Conservation (phyloP, 345 rosid species). For the Microcos paniculata region DNA sequence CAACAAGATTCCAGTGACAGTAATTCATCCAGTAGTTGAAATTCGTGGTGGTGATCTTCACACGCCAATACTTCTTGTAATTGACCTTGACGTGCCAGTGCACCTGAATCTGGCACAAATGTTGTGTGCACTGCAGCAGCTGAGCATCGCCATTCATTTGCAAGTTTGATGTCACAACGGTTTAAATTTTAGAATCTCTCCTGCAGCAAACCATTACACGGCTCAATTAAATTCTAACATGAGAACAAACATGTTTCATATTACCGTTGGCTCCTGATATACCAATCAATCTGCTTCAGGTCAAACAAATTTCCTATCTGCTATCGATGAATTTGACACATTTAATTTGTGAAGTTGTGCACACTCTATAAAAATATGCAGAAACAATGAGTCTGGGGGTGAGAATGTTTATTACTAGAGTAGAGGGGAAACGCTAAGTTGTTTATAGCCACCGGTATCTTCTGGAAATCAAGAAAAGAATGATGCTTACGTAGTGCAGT, state of each 20-base stretch:
- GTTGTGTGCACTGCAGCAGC: slow-evolving; percentile 57
- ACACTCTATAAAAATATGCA: background rate
- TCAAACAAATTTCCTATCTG: background rate
- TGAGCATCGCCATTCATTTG: slow-evolving; percentile 33
- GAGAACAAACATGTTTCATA: background rate
- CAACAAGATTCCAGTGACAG: slow-evolving; percentile 64
- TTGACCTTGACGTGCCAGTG: slow-evolving; percentile 74
- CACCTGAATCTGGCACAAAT: slow-evolving; percentile 69
- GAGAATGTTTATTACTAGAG: background rate
- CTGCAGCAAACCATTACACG: slow-evolving; percentile 21
- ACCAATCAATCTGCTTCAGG: too few species aligned
- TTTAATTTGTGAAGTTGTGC: background rate
- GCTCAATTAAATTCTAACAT: background rate
- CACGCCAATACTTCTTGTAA: slow-evolving; percentile 69
- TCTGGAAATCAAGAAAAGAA: background rate
- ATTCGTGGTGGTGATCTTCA: slow-evolving; percentile 63
- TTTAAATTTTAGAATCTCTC: slow-evolving; percentile 38
- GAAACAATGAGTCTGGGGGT: background rate
- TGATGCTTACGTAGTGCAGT: background rate
- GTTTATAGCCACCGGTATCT: background rate
- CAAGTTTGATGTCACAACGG: slow-evolving; percentile 22
- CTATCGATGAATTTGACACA: background rate
- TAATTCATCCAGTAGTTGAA: slow-evolving; percentile 67
- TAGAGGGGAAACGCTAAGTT: background rate
- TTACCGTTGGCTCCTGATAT: background rate